Evolutionary conservation across 768 basidiomycete species (phyloP), one percentile per base, ranked within the genome.

Genomic region (Collybiopsis confluens): DNA sequence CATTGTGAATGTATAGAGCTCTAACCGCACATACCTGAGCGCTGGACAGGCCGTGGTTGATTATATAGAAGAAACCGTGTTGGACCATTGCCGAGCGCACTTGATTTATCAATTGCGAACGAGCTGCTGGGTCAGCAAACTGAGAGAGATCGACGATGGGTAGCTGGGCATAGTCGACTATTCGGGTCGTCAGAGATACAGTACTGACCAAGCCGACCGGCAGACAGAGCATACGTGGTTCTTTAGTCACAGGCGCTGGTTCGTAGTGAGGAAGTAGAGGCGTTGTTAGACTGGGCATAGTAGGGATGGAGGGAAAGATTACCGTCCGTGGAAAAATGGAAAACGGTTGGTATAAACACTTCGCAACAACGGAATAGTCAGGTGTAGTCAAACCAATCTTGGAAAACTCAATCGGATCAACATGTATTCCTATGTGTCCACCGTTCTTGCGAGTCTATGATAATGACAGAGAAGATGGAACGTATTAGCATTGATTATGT

Each of bases 1-100:
- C n/a, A 13, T 20, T 4, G 10, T 16, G 23, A 23, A 15, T 23
- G 47, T 13, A 24, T 36, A 13, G 3, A 9, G 21, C 30, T 18
- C 10, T 18, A 30, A 15, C n/a, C 4, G 1, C 13, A 4, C 16
- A n/a, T 69, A 69, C 40, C 61, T 61, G 0, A 72, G 71, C 30
- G 30, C 30, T 33, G 30, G 30, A 33, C 43, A 72, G 69, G 11
- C 78, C 78, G 57, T 80, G 79, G 52, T 78, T 77, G 40, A 78
- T 64, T 23, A 75, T 72, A 55, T 77, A 80, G 59, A 79, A 73
- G 61, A 80, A 81, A 1, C 72, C 73, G 23, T 64, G 58, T 1
- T 45, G 35, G 2, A 43, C 33, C 57, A 75, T 60, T 0, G 72
- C 75, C 40, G 67, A 59, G 45, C 62, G 66, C 15, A 74, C 62